Conservation (phyloP, 768 basidiomycete genomes). For the Boletus subcaerulescens region DNA sequence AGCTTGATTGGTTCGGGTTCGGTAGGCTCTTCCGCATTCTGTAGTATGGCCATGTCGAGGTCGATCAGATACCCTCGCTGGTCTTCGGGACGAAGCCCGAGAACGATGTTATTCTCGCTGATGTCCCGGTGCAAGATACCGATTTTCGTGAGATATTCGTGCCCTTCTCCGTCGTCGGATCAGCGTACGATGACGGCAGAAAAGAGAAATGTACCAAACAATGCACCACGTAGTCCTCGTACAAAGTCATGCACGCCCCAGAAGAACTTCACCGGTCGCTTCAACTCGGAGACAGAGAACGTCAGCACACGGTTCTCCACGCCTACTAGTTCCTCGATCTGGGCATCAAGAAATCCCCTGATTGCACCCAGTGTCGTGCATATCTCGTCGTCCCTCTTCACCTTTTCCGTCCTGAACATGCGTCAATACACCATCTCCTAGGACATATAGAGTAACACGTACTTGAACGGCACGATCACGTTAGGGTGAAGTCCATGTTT, state of each 20-base stretch:
- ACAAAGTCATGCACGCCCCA: constrained; percentile 1
- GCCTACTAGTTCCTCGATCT: not conserved
- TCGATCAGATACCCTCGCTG: constrained; percentile 31
- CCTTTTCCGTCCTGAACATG: not conserved
- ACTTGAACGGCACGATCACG: not conserved
- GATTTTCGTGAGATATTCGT: not conserved
- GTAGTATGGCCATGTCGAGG: constrained; percentile 20
- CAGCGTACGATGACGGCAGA: too few species aligned
- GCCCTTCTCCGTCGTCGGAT: not conserved
- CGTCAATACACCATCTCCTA: not conserved
- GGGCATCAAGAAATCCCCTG: not conserved
- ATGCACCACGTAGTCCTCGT: not conserved
- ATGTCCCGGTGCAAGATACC: not conserved
- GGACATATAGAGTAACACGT: not conserved
- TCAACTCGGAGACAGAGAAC: not conserved
- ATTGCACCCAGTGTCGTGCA: not conserved
- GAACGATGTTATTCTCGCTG: constrained; percentile 1
- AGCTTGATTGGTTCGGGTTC: not conserved
- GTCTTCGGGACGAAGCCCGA: not conserved
- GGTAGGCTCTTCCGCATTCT: not conserved
- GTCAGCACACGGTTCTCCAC: not conserved
- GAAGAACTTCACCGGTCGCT: not conserved
- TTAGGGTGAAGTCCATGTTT: not conserved
- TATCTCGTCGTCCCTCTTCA: not conserved
- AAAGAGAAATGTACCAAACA: not conserved